A percentile compares a stretch with the other conserved stretches of the same genome.
These are phyloP conservation scores for Gastrolobium bilobum DNA, from an alignment of 306 rosid genomes.

Conservation along the genomic window DNA sequence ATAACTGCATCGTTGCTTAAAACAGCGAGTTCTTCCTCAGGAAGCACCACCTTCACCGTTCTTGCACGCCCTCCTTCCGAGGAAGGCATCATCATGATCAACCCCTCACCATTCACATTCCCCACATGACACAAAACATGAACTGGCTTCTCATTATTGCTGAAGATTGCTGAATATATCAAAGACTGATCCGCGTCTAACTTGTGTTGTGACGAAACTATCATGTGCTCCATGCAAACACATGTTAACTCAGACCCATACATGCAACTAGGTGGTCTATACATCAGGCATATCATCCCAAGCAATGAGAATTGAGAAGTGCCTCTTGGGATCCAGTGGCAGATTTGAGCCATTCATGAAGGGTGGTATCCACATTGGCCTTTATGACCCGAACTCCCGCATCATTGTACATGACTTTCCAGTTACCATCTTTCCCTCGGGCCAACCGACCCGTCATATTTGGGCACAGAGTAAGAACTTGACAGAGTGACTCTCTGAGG, in stretches of 20 bases:
- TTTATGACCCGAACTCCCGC: conserved; percentile 60
- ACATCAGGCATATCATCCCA: no score
- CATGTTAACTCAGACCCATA: conserved; percentile 70
- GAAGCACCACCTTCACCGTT: conserved; percentile 61
- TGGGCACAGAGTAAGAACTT: conserved; percentile 53
- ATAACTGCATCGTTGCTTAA: conserved; percentile 59
- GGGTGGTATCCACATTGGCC: conserved; percentile 60
- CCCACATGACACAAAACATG: conserved; percentile 72
- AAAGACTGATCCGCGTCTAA: conserved; percentile 13
- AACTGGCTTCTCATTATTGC: conserved; percentile 44
- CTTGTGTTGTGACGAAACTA: neutral
- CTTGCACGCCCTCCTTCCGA: conserved; percentile 64
- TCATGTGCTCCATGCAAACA: conserved; percentile 68
- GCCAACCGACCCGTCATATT: conserved; percentile 61
- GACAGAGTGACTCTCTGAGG: no score
- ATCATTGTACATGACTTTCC: conserved; percentile 63
- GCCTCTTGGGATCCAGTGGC: no score
- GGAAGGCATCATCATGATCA: conserved; percentile 73
- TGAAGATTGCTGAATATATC: conserved; percentile 56
- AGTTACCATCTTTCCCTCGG: conserved; percentile 51
- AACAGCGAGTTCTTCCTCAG: conserved; percentile 54
- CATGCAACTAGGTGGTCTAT: conserved; percentile 46
- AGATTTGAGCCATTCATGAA: conserved; percentile 67
- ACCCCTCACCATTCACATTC: conserved; percentile 66
- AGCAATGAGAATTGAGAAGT: no score